Evolutionary conservation across 257 asterid genomes (phyloP).

Genomic region (Craterostigma plantagineum): DNA sequence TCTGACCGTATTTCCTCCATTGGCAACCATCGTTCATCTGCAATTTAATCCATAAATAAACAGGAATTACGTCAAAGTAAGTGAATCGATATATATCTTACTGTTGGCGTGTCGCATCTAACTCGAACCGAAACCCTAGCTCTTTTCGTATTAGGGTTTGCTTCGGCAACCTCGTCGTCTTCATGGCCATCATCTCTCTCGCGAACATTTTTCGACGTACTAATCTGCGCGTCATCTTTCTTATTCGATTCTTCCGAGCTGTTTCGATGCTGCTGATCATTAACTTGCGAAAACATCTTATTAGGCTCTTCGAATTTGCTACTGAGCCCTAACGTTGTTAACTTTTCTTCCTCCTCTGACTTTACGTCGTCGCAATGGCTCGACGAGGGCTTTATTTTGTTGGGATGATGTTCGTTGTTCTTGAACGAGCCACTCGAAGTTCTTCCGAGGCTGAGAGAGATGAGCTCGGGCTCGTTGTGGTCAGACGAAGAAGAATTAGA

Average conservation of each 20-base stretch:
- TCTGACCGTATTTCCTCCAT: constrained; percentile 97
- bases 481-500: not conserved
- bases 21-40: constrained; percentile 97
- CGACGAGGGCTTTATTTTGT: too few species aligned
- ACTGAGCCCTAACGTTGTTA: constrained; percentile 40
- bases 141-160: constrained; percentile 62
- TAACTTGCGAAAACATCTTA: constrained; percentile 1
- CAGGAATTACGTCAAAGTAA: not conserved
- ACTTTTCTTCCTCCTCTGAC: constrained; percentile 20
- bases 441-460: constrained; percentile 60
- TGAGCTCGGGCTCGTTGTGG: constrained; percentile 21
- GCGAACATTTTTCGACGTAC: constrained; percentile 16
- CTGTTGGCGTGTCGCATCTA: constrained; percentile 87
- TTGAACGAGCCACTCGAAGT: constrained; percentile 16
- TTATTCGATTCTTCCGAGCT: constrained; percentile 43
- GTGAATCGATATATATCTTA: constrained; percentile 9
- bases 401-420: constrained; percentile 16
- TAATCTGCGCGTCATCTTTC: constrained; percentile 31
- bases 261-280: constrained; percentile 26
- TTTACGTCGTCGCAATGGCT: constrained; percentile 8
- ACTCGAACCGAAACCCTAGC: constrained; percentile 95
- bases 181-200: constrained; percentile 30
- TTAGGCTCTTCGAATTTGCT: constrained; percentile 25
- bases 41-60: not conserved
- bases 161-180: constrained; percentile 37